Evolutionary conservation across 179 eudicot species (phyloP).

Genomic region (Silene vulgaris): DNA sequence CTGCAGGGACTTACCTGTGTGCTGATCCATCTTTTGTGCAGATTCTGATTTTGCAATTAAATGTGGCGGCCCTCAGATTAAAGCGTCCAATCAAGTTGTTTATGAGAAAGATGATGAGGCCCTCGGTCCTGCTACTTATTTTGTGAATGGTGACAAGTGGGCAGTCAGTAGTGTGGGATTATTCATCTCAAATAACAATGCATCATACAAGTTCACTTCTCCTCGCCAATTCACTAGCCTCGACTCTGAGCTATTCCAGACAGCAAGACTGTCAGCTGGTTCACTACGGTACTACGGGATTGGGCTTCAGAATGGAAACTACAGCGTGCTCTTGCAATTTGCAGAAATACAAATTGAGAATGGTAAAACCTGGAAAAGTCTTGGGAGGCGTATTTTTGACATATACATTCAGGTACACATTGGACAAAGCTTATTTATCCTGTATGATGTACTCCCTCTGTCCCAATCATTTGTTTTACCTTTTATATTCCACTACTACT

Average conservation of each 20-base stretch:
- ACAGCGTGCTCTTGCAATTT: conserved; percentile 58
- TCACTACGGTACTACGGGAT: conserved; percentile 75
- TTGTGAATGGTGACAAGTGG: conserved; percentile 50
- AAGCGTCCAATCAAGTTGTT: conserved; percentile 28
- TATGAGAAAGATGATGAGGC: conserved; percentile 52
- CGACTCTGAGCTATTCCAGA: conserved; percentile 67
- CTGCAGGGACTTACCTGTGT: background rate
- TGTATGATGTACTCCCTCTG: conserved; percentile 15
- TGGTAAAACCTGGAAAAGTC: conserved; percentile 46
- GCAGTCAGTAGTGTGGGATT: conserved; percentile 72
- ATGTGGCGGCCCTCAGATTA: conserved; percentile 68
- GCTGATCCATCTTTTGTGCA: conserved; percentile 28
- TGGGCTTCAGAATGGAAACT: conserved; percentile 79
- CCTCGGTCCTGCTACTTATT: conserved; percentile 63
- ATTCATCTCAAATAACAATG: conserved; percentile 34
- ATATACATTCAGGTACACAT: conserved; percentile 29
- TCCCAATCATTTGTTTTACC: too few species aligned
- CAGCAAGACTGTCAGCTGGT: conserved; percentile 64
- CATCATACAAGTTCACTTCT: conserved; percentile 27
- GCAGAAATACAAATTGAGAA: conserved; percentile 43
- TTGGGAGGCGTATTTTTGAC: conserved; percentile 75
- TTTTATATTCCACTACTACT: too few species aligned
- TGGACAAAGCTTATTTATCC: too few species aligned
- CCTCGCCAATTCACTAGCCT: conserved; percentile 39
- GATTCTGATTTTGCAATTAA: conserved; percentile 71